phyloP scores from a whole-genome alignment of 306 rosid genomes.

The Oemleria cerasiformis region DNA sequence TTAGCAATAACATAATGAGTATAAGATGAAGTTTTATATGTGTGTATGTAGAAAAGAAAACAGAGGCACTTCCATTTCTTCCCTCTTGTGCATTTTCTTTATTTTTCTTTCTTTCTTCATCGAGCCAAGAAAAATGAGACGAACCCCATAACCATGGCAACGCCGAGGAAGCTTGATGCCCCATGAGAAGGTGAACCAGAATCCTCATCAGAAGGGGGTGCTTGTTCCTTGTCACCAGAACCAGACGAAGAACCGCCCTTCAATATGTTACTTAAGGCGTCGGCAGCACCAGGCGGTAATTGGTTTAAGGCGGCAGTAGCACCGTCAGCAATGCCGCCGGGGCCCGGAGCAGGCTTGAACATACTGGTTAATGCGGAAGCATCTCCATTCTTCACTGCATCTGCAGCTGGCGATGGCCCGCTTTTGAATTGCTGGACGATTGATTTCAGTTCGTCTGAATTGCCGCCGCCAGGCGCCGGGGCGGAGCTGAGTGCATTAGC shows the following conservation, averaged over 20 bases:
- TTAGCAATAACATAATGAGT: no score
- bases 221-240: not conserved
- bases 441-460: not conserved
- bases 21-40: no score
- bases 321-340: not conserved
- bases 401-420: not conserved
- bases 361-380: not conserved
- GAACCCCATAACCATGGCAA: not conserved
- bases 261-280: not conserved
- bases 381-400: constrained; percentile 3
- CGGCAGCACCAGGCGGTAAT: not conserved
- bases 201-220: not conserved
- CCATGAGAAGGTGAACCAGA: not conserved
- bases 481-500: not conserved
- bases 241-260: not conserved
- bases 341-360: constrained; percentile 2
- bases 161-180: not conserved
- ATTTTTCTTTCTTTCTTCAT: not conserved
- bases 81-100: no score
- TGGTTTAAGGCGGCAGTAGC: not conserved
- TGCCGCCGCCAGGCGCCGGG: not conserved
- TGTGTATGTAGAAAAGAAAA: no score
- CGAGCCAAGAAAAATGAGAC: not conserved
- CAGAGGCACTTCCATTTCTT: no score
- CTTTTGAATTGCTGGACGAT: not conserved